Evolutionary conservation across 345 rosid species (phyloP).

Genomic region (Clarkia xantiana): DNA sequence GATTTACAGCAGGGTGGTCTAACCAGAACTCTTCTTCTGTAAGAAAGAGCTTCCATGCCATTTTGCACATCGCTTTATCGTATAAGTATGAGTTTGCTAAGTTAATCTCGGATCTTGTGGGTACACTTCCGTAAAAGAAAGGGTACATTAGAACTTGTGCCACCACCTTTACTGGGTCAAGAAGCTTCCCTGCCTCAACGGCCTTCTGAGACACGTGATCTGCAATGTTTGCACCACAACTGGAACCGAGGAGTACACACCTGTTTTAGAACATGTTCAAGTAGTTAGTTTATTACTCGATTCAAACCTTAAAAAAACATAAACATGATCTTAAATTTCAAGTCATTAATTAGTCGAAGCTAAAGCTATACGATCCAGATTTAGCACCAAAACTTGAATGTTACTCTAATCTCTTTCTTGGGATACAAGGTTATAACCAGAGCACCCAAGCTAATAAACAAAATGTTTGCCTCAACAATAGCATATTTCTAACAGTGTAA

Average conservation of each 20-base stretch:
- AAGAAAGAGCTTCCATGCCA: constrained; percentile 79
- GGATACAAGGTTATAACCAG: too few relatives aligned
- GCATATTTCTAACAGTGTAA: background rate
- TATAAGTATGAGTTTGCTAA: constrained; percentile 71
- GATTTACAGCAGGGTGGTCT: constrained; percentile 81
- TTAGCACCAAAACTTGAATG: too few relatives aligned
- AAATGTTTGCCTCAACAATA: background rate
- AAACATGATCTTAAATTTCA: background rate
- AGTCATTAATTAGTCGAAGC: background rate
- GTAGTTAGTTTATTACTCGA: too few relatives aligned
- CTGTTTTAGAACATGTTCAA: constrained; percentile 17
- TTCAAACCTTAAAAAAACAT: background rate
- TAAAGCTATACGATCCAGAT: too few relatives aligned
- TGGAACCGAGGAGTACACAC: constrained; percentile 82
- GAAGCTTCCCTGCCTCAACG: constrained; percentile 45
- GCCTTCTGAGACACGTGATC: constrained; percentile 71
- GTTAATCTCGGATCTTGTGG: constrained; percentile 73
- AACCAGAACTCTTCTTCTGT: constrained; percentile 51
- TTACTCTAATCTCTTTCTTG: too few relatives aligned
- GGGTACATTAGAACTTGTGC: constrained; percentile 93
- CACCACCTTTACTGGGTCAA: constrained; percentile 79
- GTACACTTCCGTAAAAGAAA: constrained; percentile 57
- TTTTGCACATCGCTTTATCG: constrained; percentile 61
- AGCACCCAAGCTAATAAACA: too few relatives aligned
- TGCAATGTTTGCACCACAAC: constrained; percentile 86